Base-by-base conservation (phyloP, 768 basidiomycete genomes). In the Mycena galopus region DNA sequence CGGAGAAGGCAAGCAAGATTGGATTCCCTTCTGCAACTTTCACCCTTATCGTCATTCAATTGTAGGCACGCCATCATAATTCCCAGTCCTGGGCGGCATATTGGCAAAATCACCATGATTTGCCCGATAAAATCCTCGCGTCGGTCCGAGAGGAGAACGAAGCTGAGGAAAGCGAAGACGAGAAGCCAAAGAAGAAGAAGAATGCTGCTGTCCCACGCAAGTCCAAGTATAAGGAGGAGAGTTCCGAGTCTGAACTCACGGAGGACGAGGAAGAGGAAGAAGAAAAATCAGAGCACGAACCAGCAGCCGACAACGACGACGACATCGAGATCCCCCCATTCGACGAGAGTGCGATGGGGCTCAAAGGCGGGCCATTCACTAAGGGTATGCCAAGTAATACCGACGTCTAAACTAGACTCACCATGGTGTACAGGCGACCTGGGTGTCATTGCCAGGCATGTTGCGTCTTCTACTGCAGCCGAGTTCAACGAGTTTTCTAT, bases 11-110 rank as follows among this genome's bases (percentile, higher is more conserved):
- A 66, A 68, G 80, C 47, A 62, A 42, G 23, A 44, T 56, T 57
- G 21, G 55, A 27, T 29, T 5, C 0, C 39, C 19, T 21, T 47
- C 12, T 50, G 6, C 8, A 59, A 39, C 29, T 55, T 29, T 72
- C 35, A 73, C 65, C 53, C 50, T 77, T 23, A 39, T 67, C 42
- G 44, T 56, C 25, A n/a, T 44, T 32, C 1, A 21, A 53, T 58
- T 42, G 30, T 72, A 93, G 92, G 90, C 86, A n/a, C 90, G 92
- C 37, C 91, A 93, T 79, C 92, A 93, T 75, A 87, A 81, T 44
- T 76, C 82, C n/a, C 81, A 80, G 35, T 93, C 92, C 0, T 93
- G 92, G 92, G 82, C 83, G 27, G 88, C 89, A n/a, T 88, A 91
- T 75, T 93, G 92, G 92, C 87, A 86, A 8, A 86, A 86, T 64